Conservation (phyloP, 306 rosid genomes). For the Crataegus laevigata region DNA sequence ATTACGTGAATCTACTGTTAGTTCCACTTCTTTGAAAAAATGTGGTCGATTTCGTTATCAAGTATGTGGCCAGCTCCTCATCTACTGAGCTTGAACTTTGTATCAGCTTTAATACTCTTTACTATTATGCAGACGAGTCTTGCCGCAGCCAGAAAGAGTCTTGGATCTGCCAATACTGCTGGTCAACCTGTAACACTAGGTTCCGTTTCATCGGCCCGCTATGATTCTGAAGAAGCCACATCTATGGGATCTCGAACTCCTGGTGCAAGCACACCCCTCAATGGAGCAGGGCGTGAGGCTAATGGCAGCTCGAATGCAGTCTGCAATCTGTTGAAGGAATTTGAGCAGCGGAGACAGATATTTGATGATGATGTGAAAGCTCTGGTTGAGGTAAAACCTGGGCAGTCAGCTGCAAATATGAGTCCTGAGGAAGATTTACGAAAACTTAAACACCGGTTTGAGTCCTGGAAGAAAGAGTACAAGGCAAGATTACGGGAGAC, state of each 20-base stretch:
- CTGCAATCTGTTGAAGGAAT: constrained; percentile 57
- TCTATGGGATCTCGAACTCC: constrained; percentile 80
- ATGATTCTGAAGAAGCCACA: constrained; percentile 64
- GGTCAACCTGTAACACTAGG: constrained; percentile 45
- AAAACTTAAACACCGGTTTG: constrained; percentile 56
- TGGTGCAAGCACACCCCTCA: constrained; percentile 60
- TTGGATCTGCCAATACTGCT: constrained; percentile 36
- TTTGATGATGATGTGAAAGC: constrained; percentile 72
- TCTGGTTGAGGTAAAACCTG: constrained; percentile 43
- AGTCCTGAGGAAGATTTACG: constrained; percentile 54
- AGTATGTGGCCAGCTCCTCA: background rate
- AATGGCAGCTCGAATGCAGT: constrained; percentile 48
- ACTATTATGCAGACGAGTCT: constrained; percentile 72
- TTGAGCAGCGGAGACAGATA: constrained; percentile 53
- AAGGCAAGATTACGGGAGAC: constrained; percentile 55
- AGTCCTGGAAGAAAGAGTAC: constrained; percentile 88
- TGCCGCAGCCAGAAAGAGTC: constrained; percentile 80
- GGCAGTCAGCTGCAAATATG: constrained; percentile 18
- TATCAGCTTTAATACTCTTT: background rate
- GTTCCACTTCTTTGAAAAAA: background rate
- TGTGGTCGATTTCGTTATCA: background rate
- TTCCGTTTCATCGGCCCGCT: constrained; percentile 30
- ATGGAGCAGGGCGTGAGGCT: constrained; percentile 45
- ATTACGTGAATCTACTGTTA: background rate
- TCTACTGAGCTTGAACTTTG: background rate